Evolutionary conservation across 129 eudicot species (phyloP).

Genomic region (Silybum marianum): DNA sequence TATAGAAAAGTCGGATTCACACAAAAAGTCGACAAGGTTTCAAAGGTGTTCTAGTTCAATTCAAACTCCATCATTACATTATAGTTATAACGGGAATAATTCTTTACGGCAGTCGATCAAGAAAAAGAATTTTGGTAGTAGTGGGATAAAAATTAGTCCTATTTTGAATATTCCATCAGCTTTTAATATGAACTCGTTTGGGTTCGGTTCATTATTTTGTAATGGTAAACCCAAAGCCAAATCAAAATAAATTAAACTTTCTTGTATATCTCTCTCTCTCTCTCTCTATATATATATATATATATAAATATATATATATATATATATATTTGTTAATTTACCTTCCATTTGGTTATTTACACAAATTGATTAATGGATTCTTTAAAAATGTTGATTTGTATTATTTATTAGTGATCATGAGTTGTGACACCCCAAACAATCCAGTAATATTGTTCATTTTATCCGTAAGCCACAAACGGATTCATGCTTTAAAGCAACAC

Average conservation of each 20-base stretch:
- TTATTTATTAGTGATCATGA: background rate
- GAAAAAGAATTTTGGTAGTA: slow-evolving; percentile 38
- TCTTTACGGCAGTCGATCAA: slow-evolving; percentile 33
- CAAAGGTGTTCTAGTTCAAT: slow-evolving; percentile 27
- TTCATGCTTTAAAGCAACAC: background rate
- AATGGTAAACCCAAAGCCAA: slow-evolving; percentile 63
- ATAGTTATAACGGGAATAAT: slow-evolving; percentile 24
- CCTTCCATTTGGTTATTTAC: background rate
- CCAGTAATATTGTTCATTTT: background rate
- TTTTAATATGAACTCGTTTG: slow-evolving; percentile 61
- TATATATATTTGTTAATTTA: background rate
- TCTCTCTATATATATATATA: background rate
- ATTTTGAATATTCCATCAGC: slow-evolving; percentile 66
- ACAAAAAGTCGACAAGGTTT: slow-evolving; percentile 34
- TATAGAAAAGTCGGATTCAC: slow-evolving; percentile 44
- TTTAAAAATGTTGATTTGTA: background rate
- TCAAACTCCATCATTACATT: background rate
- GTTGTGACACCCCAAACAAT: background rate
- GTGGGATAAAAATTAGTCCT: slow-evolving; percentile 49
- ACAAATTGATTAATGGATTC: background rate
- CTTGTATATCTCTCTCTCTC: background rate
- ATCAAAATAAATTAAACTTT: slow-evolving; percentile 38
- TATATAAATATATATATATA: background rate
- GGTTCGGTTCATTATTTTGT: slow-evolving; percentile 72
- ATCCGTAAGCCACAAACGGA: background rate